Evolutionary conservation across 306 rosid species (phyloP), one percentile per base, ranked within the genome.

Genomic region (Cucurbita maxima): DNA sequence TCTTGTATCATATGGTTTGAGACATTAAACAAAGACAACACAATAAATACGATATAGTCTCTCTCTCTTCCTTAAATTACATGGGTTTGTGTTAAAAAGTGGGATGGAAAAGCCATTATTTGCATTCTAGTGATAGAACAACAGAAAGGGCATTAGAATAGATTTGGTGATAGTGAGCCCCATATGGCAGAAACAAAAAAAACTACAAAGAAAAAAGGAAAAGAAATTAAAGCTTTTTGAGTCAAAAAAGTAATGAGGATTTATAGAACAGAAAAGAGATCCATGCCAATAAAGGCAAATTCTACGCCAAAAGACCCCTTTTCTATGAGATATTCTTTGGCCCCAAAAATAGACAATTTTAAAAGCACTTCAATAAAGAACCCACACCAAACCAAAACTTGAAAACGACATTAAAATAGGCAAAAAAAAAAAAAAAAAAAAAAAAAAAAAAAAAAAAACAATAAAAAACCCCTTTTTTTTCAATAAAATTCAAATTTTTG

Each of bases 201-300:
- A 78, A 64, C 75, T 71, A 74, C 77, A 76, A 74, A 58, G 38
- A 79, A 59, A 78, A 87, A 75, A 80, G 7, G 81, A 4, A 67
- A 22, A 68, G 34, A 20, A 44, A 44, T 0, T 9, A 12, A 19
- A 50, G 4, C 36, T 60, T 60, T 37, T 88, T 52, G 14, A 87
- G 95, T 90, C 88, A 91, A 88, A 88, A 74, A 74, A 81, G 44
- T 13, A 41, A 55, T 41, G 74, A 80, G 86, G 76, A 81, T 69
- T 73, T 80, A 47, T 62, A 74, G 80, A 76, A 78, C 76, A 72
- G 50, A 59, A 79, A 76, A 74, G 79, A 80, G 73, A 74, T 87
- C 69, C 90, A 86, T 83, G 90, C 89, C 86, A 78, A 83, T 88
- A 87, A 90, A 79, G 44, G 57, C 79, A 79, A 85, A 83, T 73